Base-by-base conservation (phyloP, 352 stramenopile genomes). In the Stramenopiles sp. region DNA sequence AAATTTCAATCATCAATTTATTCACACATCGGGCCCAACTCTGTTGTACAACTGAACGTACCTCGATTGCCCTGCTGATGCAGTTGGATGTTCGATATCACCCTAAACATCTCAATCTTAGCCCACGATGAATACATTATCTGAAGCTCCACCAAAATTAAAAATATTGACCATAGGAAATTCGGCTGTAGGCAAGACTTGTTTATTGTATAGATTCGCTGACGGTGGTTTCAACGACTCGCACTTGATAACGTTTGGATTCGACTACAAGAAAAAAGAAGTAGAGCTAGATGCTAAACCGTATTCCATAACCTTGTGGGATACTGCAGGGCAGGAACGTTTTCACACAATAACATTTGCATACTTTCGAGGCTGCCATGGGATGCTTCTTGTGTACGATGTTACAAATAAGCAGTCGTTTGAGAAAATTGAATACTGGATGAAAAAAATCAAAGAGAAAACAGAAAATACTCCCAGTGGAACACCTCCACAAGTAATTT, bases 381-480 rank as follows among this genome's bases (percentile, higher is more conserved):
- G 90, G 30, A 92, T 91, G 44, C 91, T 97, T 87, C 88, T 97
- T 80, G 91, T 96, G 30, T 97, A 96, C 84, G 92, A 97, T 84
- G 92, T 96, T 75, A 95, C 92, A 55, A 92, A 93, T 82, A 87
- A 91, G 80, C 86, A 84, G 30, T 93, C 90, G 30, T 94, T 94
- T 80, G 90, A 94, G 80, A 86, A 93, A 82, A 87, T 93, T 1
- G 87, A 83, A 0, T 87, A 87, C 30, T 78, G 71, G 71, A 78
- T 78, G 30, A 78, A 78, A 31, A 33, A 33, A 33, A 78, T 78
- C 8, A 78, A 78, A 33, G 31, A 78, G 71, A 31, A 78, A 31
- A 33, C 71, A 14, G 71, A 78, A 14, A 78, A 33, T 78, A 33
- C 30, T 33, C 39, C 39, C 4, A 55, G 39, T 55, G 39, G 39